A percentile compares a stretch with the other conserved stretches of the same genome.
Evolutionary conservation across 2,329 filamentous ascomycete species (phyloP).

Genomic region (Blastomyces parvus): DNA sequence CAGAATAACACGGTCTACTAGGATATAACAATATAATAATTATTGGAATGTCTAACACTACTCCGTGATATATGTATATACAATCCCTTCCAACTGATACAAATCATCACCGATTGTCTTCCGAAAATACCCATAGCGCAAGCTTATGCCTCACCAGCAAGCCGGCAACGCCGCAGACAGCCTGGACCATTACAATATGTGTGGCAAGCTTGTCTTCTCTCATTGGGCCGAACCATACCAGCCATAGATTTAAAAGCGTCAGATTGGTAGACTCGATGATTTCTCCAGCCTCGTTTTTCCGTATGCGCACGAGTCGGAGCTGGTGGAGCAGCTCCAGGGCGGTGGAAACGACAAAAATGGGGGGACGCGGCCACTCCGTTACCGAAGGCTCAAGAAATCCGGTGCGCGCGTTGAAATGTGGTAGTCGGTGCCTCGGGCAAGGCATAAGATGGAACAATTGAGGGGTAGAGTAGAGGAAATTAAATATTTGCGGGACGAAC

Average conservation of each 20-base stretch:
- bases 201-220: constrained; percentile 73
- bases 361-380: constrained; percentile 66
- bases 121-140: constrained; percentile 78
- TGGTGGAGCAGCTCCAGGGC: constrained; percentile 59
- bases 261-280: constrained; percentile 80
- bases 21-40: background rate
- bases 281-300: constrained; percentile 55
- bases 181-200: constrained; percentile 73
- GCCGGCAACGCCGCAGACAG: constrained; percentile 64
- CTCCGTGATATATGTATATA: constrained; percentile 7
- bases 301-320: constrained; percentile 59
- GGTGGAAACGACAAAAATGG: constrained; percentile 52
- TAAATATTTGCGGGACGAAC: constrained; percentile 88
- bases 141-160: constrained; percentile 78
- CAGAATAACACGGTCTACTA: too few relatives aligned
- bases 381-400: constrained; percentile 80
- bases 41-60: background rate
- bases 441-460: constrained; percentile 85
- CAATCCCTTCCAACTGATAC: constrained; percentile 11
- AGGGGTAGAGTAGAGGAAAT: constrained; percentile 87
- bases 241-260: constrained; percentile 89
- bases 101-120: constrained; percentile 57
- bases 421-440: constrained; percentile 85
- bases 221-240: constrained; percentile 89
- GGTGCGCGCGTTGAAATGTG: constrained; percentile 74